Conservation (phyloP, 1,284 basidiomycete species). For the Vanrija sp. region DNA sequence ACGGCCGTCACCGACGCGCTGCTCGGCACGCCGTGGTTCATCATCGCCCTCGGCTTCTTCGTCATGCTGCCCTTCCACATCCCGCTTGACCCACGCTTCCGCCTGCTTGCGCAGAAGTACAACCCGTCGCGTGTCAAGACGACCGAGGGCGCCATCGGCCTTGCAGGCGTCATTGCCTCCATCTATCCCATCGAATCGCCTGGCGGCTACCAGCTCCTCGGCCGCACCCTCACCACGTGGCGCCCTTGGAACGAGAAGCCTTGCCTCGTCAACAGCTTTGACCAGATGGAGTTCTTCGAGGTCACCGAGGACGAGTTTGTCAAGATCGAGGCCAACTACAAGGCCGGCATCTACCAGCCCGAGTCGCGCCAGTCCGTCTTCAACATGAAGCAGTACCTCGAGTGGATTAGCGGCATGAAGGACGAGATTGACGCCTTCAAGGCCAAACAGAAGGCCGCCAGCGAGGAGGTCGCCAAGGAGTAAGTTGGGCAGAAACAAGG, state of each 20-base stretch:
- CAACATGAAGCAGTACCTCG: constrained; percentile 14
- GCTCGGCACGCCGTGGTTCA: constrained; percentile 20
- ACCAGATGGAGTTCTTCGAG: constrained; percentile 55
- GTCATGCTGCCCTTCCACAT: constrained; percentile 25
- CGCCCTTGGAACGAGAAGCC: constrained; percentile 50
- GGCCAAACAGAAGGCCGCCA: constrained; percentile 40
- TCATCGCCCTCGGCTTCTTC: constrained; percentile 24
- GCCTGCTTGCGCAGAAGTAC: constrained; percentile 48
- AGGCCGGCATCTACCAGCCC: constrained; percentile 58
- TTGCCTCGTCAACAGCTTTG: constrained; percentile 63
- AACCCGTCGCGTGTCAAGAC: constrained; percentile 49
- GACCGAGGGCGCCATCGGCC: constrained; percentile 56
- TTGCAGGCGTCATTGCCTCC: constrained; percentile 51
- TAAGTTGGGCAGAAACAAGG: constrained; percentile 24
- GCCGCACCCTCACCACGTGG: constrained; percentile 38
- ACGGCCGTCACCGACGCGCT: constrained; percentile 15
- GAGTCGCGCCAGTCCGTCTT: constrained; percentile 46
- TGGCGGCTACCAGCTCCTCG: constrained; percentile 64
- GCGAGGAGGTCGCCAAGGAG: constrained; percentile 50
- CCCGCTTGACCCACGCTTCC: constrained; percentile 27
- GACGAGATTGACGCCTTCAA: constrained; percentile 11
- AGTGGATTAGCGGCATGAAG: background rate
- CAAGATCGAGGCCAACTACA: constrained; percentile 59
- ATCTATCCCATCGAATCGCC: constrained; percentile 66
- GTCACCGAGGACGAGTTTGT: constrained; percentile 30